These are phyloP conservation scores for Eragrostis nindensis DNA, from an alignment of 176 grass and related monocot species.

Conservation along the genomic window DNA sequence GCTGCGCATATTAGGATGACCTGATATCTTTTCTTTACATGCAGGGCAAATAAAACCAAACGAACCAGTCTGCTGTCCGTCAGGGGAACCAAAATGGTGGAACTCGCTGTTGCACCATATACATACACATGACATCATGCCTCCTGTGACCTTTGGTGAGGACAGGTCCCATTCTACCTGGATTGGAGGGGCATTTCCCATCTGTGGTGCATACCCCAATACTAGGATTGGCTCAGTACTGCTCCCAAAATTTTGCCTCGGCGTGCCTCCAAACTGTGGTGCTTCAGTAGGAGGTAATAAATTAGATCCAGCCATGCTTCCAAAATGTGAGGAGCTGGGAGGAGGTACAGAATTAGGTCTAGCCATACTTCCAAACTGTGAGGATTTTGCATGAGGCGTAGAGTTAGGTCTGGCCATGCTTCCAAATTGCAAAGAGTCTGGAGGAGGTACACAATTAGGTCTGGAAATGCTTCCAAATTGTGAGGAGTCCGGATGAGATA, in stretches of 20 bases:
- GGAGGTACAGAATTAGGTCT: background rate
- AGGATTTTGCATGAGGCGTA: background rate
- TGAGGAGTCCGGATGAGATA: constrained; percentile 33
- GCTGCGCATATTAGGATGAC: constrained; percentile 42
- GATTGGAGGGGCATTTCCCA: constrained; percentile 41
- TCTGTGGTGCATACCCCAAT: constrained; percentile 63
- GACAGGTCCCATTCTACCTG: constrained; percentile 81
- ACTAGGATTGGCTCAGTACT: constrained; percentile 55
- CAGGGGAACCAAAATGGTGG: constrained; percentile 54
- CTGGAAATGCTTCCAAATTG: constrained; percentile 42
- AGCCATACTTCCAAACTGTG: background rate
- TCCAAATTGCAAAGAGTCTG: constrained; percentile 43
- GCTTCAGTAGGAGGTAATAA: constrained; percentile 38
- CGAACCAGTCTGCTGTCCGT: constrained; percentile 53
- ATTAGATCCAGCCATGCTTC: constrained; percentile 21
- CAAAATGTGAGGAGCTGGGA: background rate
- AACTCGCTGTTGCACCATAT: constrained; percentile 81
- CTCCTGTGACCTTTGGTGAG: constrained; percentile 46
- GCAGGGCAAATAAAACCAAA: constrained; percentile 75
- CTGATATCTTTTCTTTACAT: constrained; percentile 77
- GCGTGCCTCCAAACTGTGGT: constrained; percentile 48
- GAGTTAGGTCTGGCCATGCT: constrained; percentile 35
- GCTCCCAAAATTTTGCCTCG: constrained; percentile 39
- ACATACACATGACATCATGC: constrained; percentile 54
- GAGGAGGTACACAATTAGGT: constrained; percentile 35